Conservation (phyloP, 257 asterid species). For the Salvia hispanica region DNA sequence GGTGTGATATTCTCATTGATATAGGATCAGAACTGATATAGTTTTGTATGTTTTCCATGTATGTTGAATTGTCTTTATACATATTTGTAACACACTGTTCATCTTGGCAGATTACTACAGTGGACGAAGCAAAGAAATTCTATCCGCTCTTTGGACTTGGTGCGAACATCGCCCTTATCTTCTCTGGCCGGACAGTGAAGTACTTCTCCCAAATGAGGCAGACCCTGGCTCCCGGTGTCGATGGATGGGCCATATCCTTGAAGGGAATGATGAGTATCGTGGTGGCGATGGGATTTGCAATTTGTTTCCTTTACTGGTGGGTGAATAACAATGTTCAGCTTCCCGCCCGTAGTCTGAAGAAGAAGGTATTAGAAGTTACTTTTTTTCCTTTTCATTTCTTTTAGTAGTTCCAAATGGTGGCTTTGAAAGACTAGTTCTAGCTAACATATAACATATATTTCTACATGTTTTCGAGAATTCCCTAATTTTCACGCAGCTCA, state of each 20-base stretch:
- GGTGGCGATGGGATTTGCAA: constrained; percentile 72
- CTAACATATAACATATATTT: neutral
- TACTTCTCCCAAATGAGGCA: constrained; percentile 90
- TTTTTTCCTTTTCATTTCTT: neutral
- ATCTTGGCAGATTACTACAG: constrained; percentile 78
- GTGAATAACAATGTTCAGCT: constrained; percentile 75
- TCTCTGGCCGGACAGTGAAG: constrained; percentile 97
- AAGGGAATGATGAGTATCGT: constrained; percentile 98
- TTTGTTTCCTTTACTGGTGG: constrained; percentile 95
- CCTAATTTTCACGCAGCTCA: neutral
- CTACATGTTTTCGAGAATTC: neutral
- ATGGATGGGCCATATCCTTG: constrained; percentile 98
- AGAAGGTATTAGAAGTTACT: constrained; percentile 68
- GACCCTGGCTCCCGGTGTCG: constrained; percentile 89
- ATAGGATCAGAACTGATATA: neutral
- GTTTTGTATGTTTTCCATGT: neutral
- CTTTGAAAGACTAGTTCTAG: neutral
- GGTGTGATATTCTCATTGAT: neutral
- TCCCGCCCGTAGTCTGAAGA: constrained; percentile 83
- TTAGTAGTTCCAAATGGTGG: neutral
- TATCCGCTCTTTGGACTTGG: constrained; percentile 98
- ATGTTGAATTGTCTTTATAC: neutral
- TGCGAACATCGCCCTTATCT: constrained; percentile 89
- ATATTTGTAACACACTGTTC: neutral
- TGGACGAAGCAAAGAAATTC: constrained; percentile 92